phyloP scores from a whole-genome alignment of 495 filamentous ascomycete genomes.

The Podospora appendiculata region DNA sequence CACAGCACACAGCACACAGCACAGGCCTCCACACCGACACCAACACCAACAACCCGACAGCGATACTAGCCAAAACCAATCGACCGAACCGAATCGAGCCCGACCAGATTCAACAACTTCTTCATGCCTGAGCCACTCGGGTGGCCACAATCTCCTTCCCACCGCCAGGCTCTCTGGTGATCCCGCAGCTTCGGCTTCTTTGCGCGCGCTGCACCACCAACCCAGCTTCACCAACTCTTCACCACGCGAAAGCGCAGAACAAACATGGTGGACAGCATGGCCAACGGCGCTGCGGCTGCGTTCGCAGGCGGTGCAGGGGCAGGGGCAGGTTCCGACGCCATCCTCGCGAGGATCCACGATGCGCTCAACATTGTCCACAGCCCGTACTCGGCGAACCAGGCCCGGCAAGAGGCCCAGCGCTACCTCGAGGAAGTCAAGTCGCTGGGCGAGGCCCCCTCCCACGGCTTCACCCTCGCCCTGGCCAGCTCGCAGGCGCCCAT shows the following conservation, averaged over 20 bases:
- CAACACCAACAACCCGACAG: too few relatives aligned
- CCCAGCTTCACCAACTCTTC: too few relatives aligned
- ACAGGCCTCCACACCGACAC: too few relatives aligned
- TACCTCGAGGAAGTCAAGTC: conserved; percentile 81
- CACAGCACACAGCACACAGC: too few relatives aligned
- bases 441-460: conserved; percentile 65
- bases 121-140: conserved; percentile 6
- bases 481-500: conserved; percentile 63
- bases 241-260: background rate
- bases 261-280: conserved; percentile 10
- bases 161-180: background rate
- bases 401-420: conserved; percentile 72
- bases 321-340: conserved; percentile 11
- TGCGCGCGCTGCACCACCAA: background rate
- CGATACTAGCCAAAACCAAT: too few relatives aligned
- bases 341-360: conserved; percentile 57
- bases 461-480: conserved; percentile 78
- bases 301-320: too few relatives aligned
- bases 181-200: background rate
- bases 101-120: background rate
- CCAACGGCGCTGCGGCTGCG: conserved; percentile 16
- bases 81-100: background rate
- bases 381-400: conserved; percentile 70
- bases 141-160: conserved; percentile 3
- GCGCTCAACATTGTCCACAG: conserved; percentile 83